Conservation (phyloP, 1,284 basidiomycete species). For the Apiotrichum montevideense region DNA sequence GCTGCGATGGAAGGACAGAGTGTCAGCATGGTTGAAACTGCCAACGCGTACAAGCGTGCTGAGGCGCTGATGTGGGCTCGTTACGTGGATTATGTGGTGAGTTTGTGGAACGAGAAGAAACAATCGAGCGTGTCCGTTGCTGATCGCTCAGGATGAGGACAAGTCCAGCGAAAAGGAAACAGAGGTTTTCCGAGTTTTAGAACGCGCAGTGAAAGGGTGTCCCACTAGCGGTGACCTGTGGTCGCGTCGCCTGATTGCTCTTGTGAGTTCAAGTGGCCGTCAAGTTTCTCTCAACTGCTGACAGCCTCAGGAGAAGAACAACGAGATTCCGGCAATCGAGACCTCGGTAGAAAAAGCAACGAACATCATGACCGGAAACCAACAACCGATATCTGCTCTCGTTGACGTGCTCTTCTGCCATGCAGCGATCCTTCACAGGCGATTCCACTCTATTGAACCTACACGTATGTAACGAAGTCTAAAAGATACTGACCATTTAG, state of each 20-base stretch:
- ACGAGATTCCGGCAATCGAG: conserved; percentile 9
- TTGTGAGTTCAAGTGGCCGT: conserved; percentile 51
- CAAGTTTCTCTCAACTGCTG: neutral
- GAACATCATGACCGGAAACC: conserved; percentile 7
- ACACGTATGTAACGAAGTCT: neutral
- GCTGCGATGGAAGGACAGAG: conserved; percentile 36
- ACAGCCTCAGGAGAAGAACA: conserved; percentile 3
- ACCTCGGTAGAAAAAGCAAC: conserved; percentile 7
- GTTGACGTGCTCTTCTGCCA: conserved; percentile 16
- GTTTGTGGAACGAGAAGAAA: conserved; percentile 4
- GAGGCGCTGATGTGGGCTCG: conserved; percentile 39
- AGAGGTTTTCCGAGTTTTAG: conserved; percentile 54
- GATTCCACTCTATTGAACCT: conserved; percentile 7
- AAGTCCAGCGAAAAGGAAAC: conserved; percentile 52
- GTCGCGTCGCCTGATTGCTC: conserved; percentile 27
- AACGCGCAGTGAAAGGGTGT: conserved; percentile 33
- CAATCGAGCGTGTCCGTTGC: neutral
- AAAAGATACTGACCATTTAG: conserved; percentile 16
- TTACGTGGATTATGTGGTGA: conserved; percentile 35
- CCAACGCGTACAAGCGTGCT: conserved; percentile 31
- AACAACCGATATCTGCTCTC: conserved; percentile 3
- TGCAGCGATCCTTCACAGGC: conserved; percentile 11
- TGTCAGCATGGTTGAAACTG: conserved; percentile 18
- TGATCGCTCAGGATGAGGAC: conserved; percentile 46
- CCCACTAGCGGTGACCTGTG: conserved; percentile 36